phyloP scores from a whole-genome alignment of 1,284 basidiomycete species.

The Leccinum huronense region DNA sequence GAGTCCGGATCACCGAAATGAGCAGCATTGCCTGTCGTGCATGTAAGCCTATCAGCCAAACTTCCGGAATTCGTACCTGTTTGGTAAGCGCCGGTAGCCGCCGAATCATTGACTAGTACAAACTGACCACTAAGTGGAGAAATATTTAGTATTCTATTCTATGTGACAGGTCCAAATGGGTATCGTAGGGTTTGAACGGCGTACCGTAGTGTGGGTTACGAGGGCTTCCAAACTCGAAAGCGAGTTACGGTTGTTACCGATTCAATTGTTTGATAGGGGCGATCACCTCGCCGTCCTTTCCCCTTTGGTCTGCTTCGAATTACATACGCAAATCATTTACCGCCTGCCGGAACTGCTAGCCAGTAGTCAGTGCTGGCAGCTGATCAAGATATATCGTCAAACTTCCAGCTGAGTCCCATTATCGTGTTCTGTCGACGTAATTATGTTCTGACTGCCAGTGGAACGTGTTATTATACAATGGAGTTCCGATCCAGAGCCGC shows the following conservation, averaged over 20 bases:
- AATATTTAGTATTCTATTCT: neutral
- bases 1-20: no score
- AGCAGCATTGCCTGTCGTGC: no score
- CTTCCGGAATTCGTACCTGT: neutral
- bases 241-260: neutral
- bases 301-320: neutral
- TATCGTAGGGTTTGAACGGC: neutral
- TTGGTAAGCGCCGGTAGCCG: neutral
- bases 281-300: neutral
- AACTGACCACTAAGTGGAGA: neutral
- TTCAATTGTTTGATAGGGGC: neutral
- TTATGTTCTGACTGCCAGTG: neutral
- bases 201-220: neutral
- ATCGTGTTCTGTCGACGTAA: neutral
- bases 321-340: neutral
- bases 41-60: no score
- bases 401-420: neutral
- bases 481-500: neutral
- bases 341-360: neutral
- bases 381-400: neutral
- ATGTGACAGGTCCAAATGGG: neutral
- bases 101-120: neutral
- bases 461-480: neutral
- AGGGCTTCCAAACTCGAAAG: neutral
- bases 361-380: neutral